Conservation (phyloP, 169 alveolate species). For the Babesia ovata region DNA sequence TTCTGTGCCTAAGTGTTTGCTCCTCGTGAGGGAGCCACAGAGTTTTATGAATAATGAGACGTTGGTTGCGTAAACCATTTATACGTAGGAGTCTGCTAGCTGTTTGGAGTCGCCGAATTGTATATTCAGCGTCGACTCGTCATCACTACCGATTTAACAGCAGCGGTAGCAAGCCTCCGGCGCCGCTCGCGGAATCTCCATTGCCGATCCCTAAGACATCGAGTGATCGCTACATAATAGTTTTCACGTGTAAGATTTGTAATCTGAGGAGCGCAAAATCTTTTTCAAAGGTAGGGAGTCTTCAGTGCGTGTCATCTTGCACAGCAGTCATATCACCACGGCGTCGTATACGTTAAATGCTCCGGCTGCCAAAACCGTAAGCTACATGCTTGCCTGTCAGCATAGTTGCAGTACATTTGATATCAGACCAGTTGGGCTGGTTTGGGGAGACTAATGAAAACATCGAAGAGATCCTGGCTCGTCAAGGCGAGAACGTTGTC, state of each 20-base stretch:
- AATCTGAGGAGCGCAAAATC: conserved; percentile 67
- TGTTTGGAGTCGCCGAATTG: background rate
- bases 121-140: background rate
- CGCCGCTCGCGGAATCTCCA: background rate
- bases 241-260: conserved; percentile 76
- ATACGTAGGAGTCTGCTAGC: background rate
- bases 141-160: background rate
- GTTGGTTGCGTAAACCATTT: background rate
- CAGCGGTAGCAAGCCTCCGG: conserved; percentile 8
- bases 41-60: background rate
- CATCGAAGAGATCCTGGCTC: conserved; percentile 68
- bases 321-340: conserved; percentile 71
- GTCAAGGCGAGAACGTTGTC: conserved; percentile 66
- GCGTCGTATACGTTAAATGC: conserved; percentile 74
- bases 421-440: conserved; percentile 80
- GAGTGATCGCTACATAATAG: conserved; percentile 43
- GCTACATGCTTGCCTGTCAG: background rate
- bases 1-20: background rate
- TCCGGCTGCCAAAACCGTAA: conserved; percentile 71
- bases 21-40: background rate
- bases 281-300: conserved; percentile 66
- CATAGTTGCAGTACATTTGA: conserved; percentile 58
- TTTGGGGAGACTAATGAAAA: conserved; percentile 74
- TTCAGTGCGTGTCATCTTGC: background rate
- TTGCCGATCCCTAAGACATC: conserved; percentile 20